Conservation (phyloP, 2,329 filamentous ascomycete species). For the Scytalidium sp. region DNA sequence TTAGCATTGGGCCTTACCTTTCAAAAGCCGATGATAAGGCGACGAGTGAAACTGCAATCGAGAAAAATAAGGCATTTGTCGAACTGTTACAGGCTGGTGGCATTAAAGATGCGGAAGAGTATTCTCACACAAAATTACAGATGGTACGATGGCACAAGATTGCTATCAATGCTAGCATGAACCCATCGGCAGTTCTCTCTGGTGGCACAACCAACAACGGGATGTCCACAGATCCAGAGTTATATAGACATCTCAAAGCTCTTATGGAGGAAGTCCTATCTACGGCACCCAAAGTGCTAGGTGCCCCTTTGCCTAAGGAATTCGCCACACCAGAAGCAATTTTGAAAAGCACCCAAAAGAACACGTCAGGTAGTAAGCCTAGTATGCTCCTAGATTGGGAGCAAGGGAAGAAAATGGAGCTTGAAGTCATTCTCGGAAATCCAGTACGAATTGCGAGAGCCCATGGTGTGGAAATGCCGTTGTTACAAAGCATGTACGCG, state of each 20-base stretch:
- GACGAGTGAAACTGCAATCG: constrained; percentile 6
- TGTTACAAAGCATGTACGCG: constrained; percentile 52
- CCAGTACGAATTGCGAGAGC: constrained; percentile 48
- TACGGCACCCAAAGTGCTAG: constrained; percentile 61
- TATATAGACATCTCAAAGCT: constrained; percentile 58
- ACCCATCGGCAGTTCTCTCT: constrained; percentile 66
- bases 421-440: constrained; percentile 55
- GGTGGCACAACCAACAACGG: constrained; percentile 62
- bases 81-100: constrained; percentile 45
- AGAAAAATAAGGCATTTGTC: constrained; percentile 41
- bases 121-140: constrained; percentile 65
- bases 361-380: constrained; percentile 55
- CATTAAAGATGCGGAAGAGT: constrained; percentile 62
- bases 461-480: constrained; percentile 49
- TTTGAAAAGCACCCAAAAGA: constrained; percentile 59
- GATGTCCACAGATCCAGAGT: constrained; percentile 62
- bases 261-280: constrained; percentile 69
- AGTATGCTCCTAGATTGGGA: constrained; percentile 54
- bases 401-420: constrained; percentile 47
- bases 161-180: constrained; percentile 74
- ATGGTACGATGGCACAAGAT: constrained; percentile 74
- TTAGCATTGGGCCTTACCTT: constrained; percentile 65
- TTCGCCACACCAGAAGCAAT: constrained; percentile 63
- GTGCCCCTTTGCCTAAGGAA: constrained; percentile 54
- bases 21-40: constrained; percentile 35